Evolutionary conservation across 2,329 filamentous ascomycete species (phyloP).

Genomic region (Colletotrichum horii): DNA sequence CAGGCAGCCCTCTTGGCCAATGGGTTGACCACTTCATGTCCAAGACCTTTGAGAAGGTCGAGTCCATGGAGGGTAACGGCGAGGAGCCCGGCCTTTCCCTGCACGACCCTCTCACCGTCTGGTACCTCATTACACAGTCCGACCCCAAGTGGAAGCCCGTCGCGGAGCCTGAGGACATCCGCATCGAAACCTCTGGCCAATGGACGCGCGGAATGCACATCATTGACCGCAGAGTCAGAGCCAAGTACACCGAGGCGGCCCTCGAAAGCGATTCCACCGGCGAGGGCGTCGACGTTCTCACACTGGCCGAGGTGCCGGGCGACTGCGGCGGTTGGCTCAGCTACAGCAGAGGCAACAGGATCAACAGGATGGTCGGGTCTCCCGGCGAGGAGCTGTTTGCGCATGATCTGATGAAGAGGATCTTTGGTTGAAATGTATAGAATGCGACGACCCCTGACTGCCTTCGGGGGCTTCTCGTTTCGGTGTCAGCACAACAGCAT

Average conservation of each 20-base stretch:
- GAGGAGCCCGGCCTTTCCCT: constrained; percentile 67
- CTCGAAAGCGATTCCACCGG: constrained; percentile 29
- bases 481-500: constrained; percentile 7
- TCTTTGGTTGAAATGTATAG: constrained; percentile 57
- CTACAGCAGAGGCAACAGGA: constrained; percentile 74
- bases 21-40: constrained; percentile 77
- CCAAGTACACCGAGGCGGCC: constrained; percentile 52
- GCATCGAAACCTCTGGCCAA: constrained; percentile 88
- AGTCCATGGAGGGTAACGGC: constrained; percentile 63
- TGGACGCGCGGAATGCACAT: constrained; percentile 95
- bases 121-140: constrained; percentile 73
- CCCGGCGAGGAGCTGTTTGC: constrained; percentile 74
- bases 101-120: constrained; percentile 80
- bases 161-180: constrained; percentile 75
- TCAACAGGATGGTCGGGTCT: constrained; percentile 74
- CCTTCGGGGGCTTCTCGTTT: constrained; percentile 35
- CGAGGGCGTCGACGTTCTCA: constrained; percentile 40
- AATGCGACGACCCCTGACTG: constrained; percentile 1
- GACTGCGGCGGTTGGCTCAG: constrained; percentile 83
- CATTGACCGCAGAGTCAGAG: constrained; percentile 72
- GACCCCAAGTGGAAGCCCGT: constrained; percentile 64
- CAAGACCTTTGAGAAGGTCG: constrained; percentile 74
- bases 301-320: constrained; percentile 61
- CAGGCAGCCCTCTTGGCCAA: constrained; percentile 73
- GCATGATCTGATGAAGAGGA: constrained; percentile 64